Conservation (phyloP, 2,329 filamentous ascomycete genomes). For the Tolypocladium tropicale region DNA sequence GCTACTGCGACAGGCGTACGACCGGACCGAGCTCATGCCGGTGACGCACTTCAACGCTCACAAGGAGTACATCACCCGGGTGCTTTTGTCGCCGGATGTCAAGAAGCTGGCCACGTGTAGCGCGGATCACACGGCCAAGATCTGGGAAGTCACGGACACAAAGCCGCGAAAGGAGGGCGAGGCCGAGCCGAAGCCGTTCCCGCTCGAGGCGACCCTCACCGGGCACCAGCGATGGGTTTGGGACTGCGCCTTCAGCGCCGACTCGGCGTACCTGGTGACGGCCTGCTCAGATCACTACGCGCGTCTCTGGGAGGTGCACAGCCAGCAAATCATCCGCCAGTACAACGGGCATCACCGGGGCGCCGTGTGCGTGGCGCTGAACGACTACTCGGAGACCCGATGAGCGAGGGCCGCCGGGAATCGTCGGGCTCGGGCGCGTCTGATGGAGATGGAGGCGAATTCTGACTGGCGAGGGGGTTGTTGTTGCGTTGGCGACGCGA, state of each 20-base stretch:
- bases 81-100: slow-evolving; percentile 85
- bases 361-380: slow-evolving; percentile 84
- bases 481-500: background rate
- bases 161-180: slow-evolving; percentile 30
- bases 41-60: slow-evolving; percentile 86
- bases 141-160: slow-evolving; percentile 82
- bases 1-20: slow-evolving; percentile 77
- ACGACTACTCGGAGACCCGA: slow-evolving; percentile 63
- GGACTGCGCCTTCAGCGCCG: slow-evolving; percentile 92
- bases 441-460: background rate
- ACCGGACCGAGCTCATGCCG: slow-evolving; percentile 74
- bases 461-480: background rate
- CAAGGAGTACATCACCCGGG: slow-evolving; percentile 84
- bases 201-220: slow-evolving; percentile 75
- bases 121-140: slow-evolving; percentile 87
- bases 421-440: background rate
- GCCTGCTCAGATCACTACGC: slow-evolving; percentile 92
- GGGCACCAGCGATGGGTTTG: slow-evolving; percentile 95
- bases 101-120: slow-evolving; percentile 91
- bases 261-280: slow-evolving; percentile 86
- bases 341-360: slow-evolving; percentile 92
- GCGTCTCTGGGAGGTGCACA: slow-evolving; percentile 77
- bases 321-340: slow-evolving; percentile 83
- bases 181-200: slow-evolving; percentile 49
- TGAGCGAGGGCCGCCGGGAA: slow-evolving; percentile 7